These are phyloP conservation scores for Debaryomyces maramus DNA, from an alignment of 805 yeast genomes.

Conservation along the genomic window DNA sequence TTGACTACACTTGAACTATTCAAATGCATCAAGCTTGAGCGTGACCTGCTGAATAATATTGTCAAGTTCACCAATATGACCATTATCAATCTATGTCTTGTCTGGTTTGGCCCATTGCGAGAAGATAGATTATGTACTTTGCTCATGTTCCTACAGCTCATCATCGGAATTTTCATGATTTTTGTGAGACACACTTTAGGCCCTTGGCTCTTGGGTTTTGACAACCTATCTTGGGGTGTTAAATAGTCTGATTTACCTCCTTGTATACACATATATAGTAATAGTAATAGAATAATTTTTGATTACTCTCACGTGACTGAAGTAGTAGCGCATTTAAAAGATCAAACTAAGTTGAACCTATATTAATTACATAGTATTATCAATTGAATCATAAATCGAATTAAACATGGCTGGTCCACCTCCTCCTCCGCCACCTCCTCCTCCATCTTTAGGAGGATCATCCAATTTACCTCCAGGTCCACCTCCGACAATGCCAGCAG, in stretches of 20 bases:
- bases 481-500: conserved; percentile 24
- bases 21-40: conserved; percentile 44
- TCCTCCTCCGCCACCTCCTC: conserved; percentile 28
- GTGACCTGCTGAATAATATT: conserved; percentile 22
- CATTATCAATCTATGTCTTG: conserved; percentile 75
- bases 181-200: conserved; percentile 80
- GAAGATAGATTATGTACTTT: conserved; percentile 73
- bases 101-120: conserved; percentile 86
- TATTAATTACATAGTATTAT: no score
- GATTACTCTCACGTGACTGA: no score
- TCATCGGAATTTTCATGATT: conserved; percentile 65
- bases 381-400: background rate
- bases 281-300: background rate
- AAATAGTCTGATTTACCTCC: conserved; percentile 18
- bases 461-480: conserved; percentile 16
- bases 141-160: conserved; percentile 62
- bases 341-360: no score
- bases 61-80: conserved; percentile 77
- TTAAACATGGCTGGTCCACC: conserved; percentile 28
- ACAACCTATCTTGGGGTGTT: conserved; percentile 58
- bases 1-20: conserved; percentile 49
- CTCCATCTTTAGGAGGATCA: conserved; percentile 9
- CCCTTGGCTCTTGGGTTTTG: conserved; percentile 83
- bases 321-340: no score
- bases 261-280: background rate